Conservation (phyloP, 2,329 filamentous ascomycete genomes). For the Helotiales sp. region DNA sequence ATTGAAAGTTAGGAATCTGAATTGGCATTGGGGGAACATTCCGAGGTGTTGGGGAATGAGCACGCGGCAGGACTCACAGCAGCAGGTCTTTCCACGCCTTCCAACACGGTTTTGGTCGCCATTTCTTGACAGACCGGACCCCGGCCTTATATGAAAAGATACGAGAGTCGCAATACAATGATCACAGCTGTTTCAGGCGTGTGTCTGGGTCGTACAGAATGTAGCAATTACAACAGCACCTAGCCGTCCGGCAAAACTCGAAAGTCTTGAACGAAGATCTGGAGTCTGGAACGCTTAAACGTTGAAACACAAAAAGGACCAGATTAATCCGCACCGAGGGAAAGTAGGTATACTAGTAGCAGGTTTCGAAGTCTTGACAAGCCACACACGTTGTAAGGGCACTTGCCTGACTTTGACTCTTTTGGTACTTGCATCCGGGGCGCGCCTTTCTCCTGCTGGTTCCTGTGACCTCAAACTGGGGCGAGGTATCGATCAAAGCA, state of each 20-base stretch:
- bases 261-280: not conserved
- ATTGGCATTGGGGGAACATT: not conserved
- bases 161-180: not conserved
- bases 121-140: slow-evolving; percentile 5
- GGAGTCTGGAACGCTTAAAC: not conserved
- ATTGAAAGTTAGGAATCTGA: slow-evolving; percentile 13
- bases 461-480: too few species aligned
- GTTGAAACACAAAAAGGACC: too few species aligned
- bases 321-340: not conserved
- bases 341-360: not conserved
- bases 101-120: slow-evolving; percentile 8
- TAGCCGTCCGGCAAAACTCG: not conserved
- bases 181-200: not conserved
- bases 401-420: not conserved
- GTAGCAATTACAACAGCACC: not conserved
- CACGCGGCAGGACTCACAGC: slow-evolving; percentile 9
- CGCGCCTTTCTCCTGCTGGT: too few species aligned
- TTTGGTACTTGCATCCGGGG: not conserved
- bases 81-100: slow-evolving; percentile 8
- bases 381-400: not conserved
- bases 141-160: slow-evolving; percentile 2
- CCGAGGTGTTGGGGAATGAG: not conserved
- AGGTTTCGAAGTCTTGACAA: not conserved
- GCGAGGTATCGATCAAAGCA: not conserved
- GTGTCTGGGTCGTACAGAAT: not conserved